Percentiles rank a stretch among this genome's conserved stretches.
These are phyloP conservation scores for Pythium angustatum DNA, from an alignment of 352 stramenopile genomes.

Conservation along the genomic window DNA sequence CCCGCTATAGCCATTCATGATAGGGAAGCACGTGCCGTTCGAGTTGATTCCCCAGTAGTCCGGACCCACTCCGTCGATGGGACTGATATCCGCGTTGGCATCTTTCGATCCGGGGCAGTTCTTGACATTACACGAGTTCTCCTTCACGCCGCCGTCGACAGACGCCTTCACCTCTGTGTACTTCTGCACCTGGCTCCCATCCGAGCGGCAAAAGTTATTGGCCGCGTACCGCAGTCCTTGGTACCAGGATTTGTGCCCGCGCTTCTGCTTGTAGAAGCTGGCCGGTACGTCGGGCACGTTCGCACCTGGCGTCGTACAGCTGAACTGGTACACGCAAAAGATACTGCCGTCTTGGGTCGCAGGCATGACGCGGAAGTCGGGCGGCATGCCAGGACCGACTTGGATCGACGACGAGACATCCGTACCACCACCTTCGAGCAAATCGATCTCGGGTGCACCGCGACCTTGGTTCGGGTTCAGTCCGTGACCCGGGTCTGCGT, in stretches of 20 bases:
- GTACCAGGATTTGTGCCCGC: constrained; percentile 73
- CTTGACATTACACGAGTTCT: constrained; percentile 43
- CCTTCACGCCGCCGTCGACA: constrained; percentile 43
- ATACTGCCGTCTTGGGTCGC: constrained; percentile 15
- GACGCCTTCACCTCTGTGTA: constrained; percentile 41
- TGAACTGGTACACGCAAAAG: constrained; percentile 45
- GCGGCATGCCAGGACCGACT: constrained; percentile 69
- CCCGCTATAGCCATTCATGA: constrained; percentile 62
- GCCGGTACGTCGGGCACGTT: constrained; percentile 48
- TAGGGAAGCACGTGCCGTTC: constrained; percentile 63
- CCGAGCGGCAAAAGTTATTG: constrained; percentile 55
- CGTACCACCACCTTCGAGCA: constrained; percentile 87
- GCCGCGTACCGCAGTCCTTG: constrained; percentile 54
- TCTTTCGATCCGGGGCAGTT: constrained; percentile 56
- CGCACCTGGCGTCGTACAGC: constrained; percentile 44
- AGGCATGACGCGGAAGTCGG: constrained; percentile 43
- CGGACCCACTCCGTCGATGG: constrained; percentile 41
- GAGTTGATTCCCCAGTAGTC: constrained; percentile 60
- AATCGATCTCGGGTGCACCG: constrained; percentile 95
- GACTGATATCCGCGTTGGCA: constrained; percentile 44
- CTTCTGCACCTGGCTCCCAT: constrained; percentile 31
- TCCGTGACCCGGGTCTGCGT: constrained; percentile 88
- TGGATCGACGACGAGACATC: constrained; percentile 91
- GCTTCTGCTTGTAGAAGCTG: constrained; percentile 39
- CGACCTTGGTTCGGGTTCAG: constrained; percentile 88